Evolutionary conservation across 2,329 filamentous ascomycete species (phyloP).

Genomic region (Calonectria pauciramosa): DNA sequence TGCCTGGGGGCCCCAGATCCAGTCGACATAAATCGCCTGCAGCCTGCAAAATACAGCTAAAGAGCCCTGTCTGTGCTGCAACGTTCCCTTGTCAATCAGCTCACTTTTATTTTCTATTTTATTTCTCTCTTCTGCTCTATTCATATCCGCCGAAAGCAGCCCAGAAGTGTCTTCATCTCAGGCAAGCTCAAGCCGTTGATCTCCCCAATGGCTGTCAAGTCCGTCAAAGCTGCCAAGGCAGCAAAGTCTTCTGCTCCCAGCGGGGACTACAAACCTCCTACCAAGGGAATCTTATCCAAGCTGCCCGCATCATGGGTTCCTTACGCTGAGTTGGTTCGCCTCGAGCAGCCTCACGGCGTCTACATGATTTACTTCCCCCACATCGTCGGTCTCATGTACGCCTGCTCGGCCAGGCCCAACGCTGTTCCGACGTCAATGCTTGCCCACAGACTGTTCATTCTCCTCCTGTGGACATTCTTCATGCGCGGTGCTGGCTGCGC

Average conservation of each 20-base stretch:
- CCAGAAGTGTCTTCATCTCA: neutral
- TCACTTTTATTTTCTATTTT: neutral
- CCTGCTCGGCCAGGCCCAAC: constrained; percentile 54
- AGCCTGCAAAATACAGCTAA: neutral
- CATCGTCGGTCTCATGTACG: constrained; percentile 59
- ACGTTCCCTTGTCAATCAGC: neutral
- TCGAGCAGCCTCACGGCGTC: constrained; percentile 65
- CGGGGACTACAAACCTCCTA: constrained; percentile 57
- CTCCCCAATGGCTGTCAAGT: constrained; percentile 12
- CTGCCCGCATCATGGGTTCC: constrained; percentile 66
- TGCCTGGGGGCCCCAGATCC: neutral
- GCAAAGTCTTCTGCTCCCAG: neutral
- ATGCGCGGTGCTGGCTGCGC: constrained; percentile 60
- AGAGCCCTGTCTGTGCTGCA: neutral
- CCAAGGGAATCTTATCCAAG: constrained; percentile 57
- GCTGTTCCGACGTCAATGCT: constrained; percentile 44
- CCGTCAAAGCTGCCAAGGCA: neutral
- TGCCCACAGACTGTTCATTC: constrained; percentile 52
- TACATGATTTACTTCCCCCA: constrained; percentile 68
- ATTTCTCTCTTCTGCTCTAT: neutral
- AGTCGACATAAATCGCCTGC: constrained; percentile 18
- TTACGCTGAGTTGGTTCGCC: constrained; percentile 66
- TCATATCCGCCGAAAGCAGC: neutral
- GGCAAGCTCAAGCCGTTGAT: neutral
- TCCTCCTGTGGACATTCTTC: constrained; percentile 57